A percentile compares a stretch with the other conserved stretches of the same genome.
Conservation (phyloP, 495 filamentous ascomycete genomes). For the Penicillium silybi region DNA sequence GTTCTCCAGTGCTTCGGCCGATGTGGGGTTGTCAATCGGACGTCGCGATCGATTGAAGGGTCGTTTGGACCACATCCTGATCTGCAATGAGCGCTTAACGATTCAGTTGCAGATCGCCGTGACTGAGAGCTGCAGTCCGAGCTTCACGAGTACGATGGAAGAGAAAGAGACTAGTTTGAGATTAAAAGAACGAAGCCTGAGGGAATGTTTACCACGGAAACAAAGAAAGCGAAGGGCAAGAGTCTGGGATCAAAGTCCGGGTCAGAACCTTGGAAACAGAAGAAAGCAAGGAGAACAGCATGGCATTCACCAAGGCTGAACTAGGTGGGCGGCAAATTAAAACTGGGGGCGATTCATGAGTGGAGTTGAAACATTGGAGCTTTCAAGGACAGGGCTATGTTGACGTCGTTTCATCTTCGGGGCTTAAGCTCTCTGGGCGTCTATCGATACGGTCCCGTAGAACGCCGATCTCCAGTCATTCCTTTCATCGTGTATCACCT, state of each 20-base stretch:
- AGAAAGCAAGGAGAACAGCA: constrained; percentile 1
- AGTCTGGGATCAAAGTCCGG: neutral
- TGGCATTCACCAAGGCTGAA: constrained; percentile 6
- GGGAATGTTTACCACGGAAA: constrained; percentile 7
- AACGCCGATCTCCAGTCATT: neutral
- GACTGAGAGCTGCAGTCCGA: neutral
- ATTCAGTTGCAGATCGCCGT: neutral
- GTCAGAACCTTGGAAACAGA: neutral
- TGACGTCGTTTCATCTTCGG: constrained; percentile 9
- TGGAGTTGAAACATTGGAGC: constrained; percentile 11
- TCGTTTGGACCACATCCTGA: constrained; percentile 45
- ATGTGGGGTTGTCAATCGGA: constrained; percentile 43
- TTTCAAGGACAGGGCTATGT: constrained; percentile 12
- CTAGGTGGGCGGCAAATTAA: constrained; percentile 12
- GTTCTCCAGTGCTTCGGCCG: constrained; percentile 37
- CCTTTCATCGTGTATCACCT: neutral
- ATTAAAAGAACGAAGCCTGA: neutral
- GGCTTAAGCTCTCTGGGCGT: neutral
- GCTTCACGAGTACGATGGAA: neutral
- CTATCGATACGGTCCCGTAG: neutral
- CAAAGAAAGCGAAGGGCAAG: constrained; percentile 4
- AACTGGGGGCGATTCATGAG: constrained; percentile 21
- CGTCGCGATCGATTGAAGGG: constrained; percentile 40
- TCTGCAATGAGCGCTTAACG: neutral
- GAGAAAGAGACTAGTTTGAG: neutral